Conservation (phyloP, 805 yeast species). For the Hanseniaspora clermontiae region DNA sequence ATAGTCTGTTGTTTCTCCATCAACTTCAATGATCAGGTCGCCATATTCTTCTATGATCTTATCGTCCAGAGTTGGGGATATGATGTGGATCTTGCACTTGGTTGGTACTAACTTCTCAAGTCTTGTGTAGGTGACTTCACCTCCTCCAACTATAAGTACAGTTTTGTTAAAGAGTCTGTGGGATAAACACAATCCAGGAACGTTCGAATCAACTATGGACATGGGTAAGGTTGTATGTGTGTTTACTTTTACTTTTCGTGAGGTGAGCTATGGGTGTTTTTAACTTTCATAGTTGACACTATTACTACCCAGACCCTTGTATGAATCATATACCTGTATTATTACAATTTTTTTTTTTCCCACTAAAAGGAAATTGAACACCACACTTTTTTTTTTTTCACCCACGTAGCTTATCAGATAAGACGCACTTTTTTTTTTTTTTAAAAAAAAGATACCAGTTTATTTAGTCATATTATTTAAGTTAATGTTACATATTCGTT, state of each 20-base stretch:
- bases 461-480: neutral
- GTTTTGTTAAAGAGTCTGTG: slow-evolving; percentile 21
- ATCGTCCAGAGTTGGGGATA: slow-evolving; percentile 16
- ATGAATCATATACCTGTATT: too few relatives aligned
- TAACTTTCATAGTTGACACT: too few relatives aligned
- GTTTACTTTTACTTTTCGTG: too few relatives aligned
- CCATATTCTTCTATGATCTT: slow-evolving; percentile 1
- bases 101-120: slow-evolving; percentile 25
- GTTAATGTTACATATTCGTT: neutral
- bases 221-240: neutral
- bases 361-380: neutral
- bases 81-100: slow-evolving; percentile 24
- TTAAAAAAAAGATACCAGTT: neutral
- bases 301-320: too few relatives aligned
- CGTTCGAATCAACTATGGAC: slow-evolving; percentile 9
- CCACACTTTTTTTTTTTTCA: slow-evolving; percentile 1
- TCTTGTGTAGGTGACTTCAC: slow-evolving; percentile 27
- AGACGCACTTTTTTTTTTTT: neutral
- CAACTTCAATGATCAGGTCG: neutral
- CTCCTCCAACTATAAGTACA: slow-evolving; percentile 27
- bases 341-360: too few relatives aligned
- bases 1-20: neutral
- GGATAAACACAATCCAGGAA: slow-evolving; percentile 23
- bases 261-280: too few relatives aligned
- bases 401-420: neutral